Conservation (phyloP, 805 yeast genomes). For the Suhomyces pyralidae region DNA sequence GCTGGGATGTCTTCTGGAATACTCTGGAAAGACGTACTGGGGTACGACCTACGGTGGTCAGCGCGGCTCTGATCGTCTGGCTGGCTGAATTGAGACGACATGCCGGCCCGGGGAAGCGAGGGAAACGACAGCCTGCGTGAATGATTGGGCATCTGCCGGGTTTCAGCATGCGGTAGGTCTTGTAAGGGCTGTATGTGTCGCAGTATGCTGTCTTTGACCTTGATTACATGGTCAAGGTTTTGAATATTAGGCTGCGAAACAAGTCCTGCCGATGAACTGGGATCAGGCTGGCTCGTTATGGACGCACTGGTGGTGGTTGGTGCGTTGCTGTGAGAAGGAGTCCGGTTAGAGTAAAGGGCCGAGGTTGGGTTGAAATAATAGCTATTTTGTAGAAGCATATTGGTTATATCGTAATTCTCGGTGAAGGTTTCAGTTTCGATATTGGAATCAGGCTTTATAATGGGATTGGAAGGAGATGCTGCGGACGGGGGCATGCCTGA, state of each 20-base stretch:
- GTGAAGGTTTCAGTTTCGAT: conserved; percentile 12
- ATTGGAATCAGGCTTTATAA: not conserved
- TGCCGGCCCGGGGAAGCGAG: not conserved
- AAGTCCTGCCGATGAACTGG: not conserved
- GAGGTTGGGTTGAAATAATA: conserved; percentile 4
- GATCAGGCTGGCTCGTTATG: not conserved
- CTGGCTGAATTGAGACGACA: not conserved
- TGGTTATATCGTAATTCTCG: conserved; percentile 26
- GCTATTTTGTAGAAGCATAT: conserved; percentile 20
- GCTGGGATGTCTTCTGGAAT: not conserved
- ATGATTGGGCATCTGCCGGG: not conserved
- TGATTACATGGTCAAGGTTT: not conserved
- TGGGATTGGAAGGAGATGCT: not conserved
- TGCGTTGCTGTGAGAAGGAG: not conserved
- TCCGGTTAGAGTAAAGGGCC: not conserved
- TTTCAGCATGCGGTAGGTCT: not conserved
- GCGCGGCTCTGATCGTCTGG: not conserved
- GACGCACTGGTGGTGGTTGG: not conserved
- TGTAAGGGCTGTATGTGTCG: not conserved
- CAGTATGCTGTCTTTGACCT: not conserved
- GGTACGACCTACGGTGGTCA: not conserved
- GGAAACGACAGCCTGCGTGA: not conserved
- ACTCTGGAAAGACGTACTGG: not conserved
- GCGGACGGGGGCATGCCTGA: not conserved
- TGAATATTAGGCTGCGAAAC: not conserved